Evolutionary conservation across 306 rosid genomes (phyloP).

Genomic region (Corylus americana): DNA sequence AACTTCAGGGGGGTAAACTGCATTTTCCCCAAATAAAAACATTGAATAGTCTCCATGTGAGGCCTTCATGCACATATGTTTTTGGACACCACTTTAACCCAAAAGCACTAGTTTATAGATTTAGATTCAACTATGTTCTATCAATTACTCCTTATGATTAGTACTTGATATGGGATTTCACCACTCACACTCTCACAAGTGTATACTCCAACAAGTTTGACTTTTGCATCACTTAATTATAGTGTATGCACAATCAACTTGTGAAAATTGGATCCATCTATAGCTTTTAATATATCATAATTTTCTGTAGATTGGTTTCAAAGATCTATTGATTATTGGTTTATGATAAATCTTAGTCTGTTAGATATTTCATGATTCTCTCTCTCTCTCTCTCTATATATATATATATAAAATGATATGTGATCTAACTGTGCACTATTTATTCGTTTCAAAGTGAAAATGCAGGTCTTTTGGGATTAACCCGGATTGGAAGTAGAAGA

Average conservation of each 20-base stretch:
- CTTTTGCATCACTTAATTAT: background rate
- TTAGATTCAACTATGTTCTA: background rate
- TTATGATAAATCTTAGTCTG: background rate
- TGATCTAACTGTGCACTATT: conserved; percentile 22
- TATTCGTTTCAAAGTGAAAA: conserved; percentile 58
- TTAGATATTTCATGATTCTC: background rate
- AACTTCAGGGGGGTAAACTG: too few species aligned
- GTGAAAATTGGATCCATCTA: background rate
- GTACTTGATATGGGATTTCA: background rate
- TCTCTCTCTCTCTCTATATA: background rate
- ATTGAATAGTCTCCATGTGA: background rate
- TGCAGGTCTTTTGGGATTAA: conserved; percentile 91
- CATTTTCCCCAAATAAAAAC: background rate
- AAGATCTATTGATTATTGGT: background rate
- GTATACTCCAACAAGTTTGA: background rate
- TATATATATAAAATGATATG: background rate
- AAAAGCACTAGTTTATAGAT: too few species aligned
- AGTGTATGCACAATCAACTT: background rate
- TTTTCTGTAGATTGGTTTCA: background rate
- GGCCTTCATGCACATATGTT: background rate
- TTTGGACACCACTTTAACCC: too few species aligned
- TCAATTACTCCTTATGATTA: too few species aligned
- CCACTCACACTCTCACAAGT: background rate
- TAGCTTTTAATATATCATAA: background rate
- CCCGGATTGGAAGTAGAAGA: conserved; percentile 79